A percentile compares a stretch with the other conserved stretches of the same genome.
phyloP scores from a whole-genome alignment of 306 rosid species.

The Carpinus fangiana region DNA sequence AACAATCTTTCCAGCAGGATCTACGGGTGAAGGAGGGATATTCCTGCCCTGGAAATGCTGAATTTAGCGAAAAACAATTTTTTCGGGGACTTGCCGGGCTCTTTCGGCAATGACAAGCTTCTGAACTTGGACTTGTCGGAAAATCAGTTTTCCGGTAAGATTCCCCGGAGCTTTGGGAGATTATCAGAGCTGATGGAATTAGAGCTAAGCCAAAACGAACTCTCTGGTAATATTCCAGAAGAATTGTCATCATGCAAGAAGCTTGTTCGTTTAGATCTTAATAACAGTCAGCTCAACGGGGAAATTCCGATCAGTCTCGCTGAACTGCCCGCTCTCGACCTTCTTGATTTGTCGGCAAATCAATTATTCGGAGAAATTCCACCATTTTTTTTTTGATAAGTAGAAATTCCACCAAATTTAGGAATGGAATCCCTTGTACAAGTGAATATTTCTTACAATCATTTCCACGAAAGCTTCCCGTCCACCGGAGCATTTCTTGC shows the following conservation, averaged over 20 bases:
- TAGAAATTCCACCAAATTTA: slow-evolving; percentile 59
- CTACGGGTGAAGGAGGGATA: slow-evolving; percentile 52
- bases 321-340: slow-evolving; percentile 68
- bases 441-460: slow-evolving; percentile 78
- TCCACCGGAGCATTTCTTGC: slow-evolving; percentile 73
- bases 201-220: slow-evolving; percentile 63
- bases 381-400: too few relatives aligned
- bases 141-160: slow-evolving; percentile 57
- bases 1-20: slow-evolving; percentile 66
- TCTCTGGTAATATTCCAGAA: slow-evolving; percentile 58
- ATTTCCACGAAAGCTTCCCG: slow-evolving; percentile 68
- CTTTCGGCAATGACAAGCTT: slow-evolving; percentile 52
- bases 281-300: slow-evolving; percentile 59
- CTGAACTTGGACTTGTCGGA: slow-evolving; percentile 68
- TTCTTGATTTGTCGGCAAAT: slow-evolving; percentile 76
- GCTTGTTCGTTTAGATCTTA: slow-evolving; percentile 71
- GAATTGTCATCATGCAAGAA: slow-evolving; percentile 53
- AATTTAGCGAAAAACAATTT: slow-evolving; percentile 61
- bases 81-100: slow-evolving; percentile 59
- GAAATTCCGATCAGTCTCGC: slow-evolving; percentile 53
- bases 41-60: slow-evolving; percentile 80
- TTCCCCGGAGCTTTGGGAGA: slow-evolving; percentile 32
- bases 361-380: slow-evolving; percentile 67
- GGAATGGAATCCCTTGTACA: slow-evolving; percentile 71
- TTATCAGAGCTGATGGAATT: slow-evolving; percentile 56